Evolutionary conservation across 495 filamentous ascomycete species (phyloP), one percentile per base, ranked within the genome.

Genomic region (Penicillium lagena): DNA sequence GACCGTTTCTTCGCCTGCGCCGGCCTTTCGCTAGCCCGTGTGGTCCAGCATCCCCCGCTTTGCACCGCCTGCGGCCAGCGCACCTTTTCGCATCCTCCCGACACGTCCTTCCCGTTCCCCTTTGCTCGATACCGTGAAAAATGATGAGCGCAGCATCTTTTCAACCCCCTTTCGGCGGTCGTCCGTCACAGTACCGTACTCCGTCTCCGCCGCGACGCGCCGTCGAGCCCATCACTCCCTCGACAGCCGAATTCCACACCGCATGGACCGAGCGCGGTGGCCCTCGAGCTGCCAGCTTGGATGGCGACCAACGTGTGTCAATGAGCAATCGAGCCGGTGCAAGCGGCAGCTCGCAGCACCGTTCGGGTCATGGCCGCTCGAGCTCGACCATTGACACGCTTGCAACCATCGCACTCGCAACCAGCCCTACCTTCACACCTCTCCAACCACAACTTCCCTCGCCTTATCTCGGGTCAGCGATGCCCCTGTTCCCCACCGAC

Each of bases 121-220:
- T 43, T 31, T 50, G 37, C 28, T 35, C 33, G 36, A 49, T 43
- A 34, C 37, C 27, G 32, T 49, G 46, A 38, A 64, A 50, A 38
- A 73, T 73, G 70, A 67, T 67, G 49, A 68, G 52, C 53, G 61
- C 68, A 41, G 70, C 66, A 12, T 76, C 73, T 12, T 78, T 76
- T 48, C 51, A 65, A 42, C 60, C 55, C 40, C 59, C 61, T 39
- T 43, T 61, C 41, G 64, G 61, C 45, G 62, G 58, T 50, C 71
- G 67, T 45, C 75, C 72, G 43, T 58, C 62, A 40, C 64, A 67
- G 40, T 78, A 78, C 59, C 71, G 70, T 53, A 78, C 75, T 44
- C 75, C 75, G 48, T 77, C 75, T 7, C 75, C 75, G 54, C 75
- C 75, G 61, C 59, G 63, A 65, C 63, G 72, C 68, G 72, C 73